Conservation (phyloP, 176 grass and related monocot species). For the Aegilops tauschii region DNA sequence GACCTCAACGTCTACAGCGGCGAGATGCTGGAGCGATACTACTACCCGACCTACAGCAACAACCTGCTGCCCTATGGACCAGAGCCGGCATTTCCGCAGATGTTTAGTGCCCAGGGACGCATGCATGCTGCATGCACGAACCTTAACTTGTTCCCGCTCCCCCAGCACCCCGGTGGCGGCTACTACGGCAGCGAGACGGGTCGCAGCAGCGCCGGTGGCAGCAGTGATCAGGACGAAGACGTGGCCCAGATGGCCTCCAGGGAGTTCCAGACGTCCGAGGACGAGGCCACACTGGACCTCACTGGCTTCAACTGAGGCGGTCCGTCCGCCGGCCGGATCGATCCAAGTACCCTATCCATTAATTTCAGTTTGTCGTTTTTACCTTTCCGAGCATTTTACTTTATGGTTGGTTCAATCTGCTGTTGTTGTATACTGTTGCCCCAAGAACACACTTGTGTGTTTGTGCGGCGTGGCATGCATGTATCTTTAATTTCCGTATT, state of each 20-base stretch:
- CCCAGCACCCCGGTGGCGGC: not conserved
- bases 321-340: not conserved
- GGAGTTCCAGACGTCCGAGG: conserved; percentile 18
- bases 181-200: not conserved
- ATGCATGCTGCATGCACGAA: not conserved
- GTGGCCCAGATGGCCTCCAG: conserved; percentile 21
- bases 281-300: conserved; percentile 5
- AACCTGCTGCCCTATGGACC: not conserved
- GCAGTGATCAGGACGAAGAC: not conserved
- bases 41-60: not conserved
- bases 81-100: not conserved
- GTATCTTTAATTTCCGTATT: conserved; percentile 2
- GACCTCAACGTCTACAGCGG: conserved; percentile 14
- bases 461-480: not conserved
- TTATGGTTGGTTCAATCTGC: not conserved
- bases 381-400: not conserved
- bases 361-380: not conserved
- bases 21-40: not conserved
- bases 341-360: not conserved
- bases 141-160: not conserved
- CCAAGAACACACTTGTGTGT: not conserved
- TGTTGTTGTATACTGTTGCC: conserved; percentile 3
- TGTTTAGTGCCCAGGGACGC: not conserved
- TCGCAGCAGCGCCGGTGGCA: not conserved
- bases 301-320: not conserved